Conservation (phyloP, 2,329 filamentous ascomycete genomes). For the Venturia carpophila region DNA sequence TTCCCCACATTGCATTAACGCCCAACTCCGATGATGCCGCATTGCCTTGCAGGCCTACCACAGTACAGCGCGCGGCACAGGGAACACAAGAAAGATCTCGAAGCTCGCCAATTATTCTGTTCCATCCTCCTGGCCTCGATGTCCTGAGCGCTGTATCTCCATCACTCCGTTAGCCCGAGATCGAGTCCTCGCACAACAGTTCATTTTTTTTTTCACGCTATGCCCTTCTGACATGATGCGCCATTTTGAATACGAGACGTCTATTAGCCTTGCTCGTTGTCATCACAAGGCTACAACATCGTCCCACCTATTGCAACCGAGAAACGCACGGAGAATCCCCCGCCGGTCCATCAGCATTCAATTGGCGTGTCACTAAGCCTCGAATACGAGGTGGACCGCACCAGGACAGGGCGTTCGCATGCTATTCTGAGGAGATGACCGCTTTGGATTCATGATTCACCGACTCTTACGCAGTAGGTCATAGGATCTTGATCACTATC, state of each 20-base stretch:
- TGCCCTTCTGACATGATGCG: not conserved
- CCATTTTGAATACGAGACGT: not conserved
- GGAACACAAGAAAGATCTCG: not conserved
- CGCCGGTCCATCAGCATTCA: not conserved
- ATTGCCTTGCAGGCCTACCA: not conserved
- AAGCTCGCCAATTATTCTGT: not conserved
- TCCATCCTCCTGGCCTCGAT: not conserved
- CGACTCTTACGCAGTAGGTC: not conserved
- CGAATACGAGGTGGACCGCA: not conserved
- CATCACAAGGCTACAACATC: not conserved
- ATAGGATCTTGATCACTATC: not conserved
- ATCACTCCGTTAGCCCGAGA: conserved; percentile 1
- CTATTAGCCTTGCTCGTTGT: not conserved
- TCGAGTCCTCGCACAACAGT: not conserved
- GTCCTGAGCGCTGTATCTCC: not conserved
- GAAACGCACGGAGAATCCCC: not conserved
- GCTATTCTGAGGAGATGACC: not conserved
- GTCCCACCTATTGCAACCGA: not conserved
- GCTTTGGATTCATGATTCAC: not conserved
- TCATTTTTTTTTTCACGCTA: not conserved
- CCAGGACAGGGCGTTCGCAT: not conserved
- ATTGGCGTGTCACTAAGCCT: not conserved
- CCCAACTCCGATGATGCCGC: not conserved
- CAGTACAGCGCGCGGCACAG: not conserved
- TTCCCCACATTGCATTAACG: not conserved